These are phyloP conservation scores for Claviceps arundinis DNA, from an alignment of 2,329 filamentous ascomycete species.

Conservation along the genomic window DNA sequence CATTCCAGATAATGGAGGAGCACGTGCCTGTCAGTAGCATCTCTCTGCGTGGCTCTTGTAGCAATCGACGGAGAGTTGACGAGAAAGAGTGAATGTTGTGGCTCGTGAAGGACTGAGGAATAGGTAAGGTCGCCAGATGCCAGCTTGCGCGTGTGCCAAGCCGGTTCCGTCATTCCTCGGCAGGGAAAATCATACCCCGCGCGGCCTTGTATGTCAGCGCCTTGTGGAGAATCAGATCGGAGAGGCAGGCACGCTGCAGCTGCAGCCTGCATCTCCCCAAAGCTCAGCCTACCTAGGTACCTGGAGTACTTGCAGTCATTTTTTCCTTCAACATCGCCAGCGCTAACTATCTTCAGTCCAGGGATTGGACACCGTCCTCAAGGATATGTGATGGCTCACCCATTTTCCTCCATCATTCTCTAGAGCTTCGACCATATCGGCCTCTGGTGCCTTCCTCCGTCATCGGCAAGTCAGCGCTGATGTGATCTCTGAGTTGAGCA, in stretches of 20 bases:
- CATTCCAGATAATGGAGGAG: not conserved
- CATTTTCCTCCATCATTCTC: not conserved
- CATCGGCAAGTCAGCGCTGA: not conserved
- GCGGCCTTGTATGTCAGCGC: not conserved
- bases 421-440: not conserved
- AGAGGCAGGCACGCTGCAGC: conserved; percentile 1
- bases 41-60: not conserved
- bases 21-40: not conserved
- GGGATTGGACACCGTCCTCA: not conserved
- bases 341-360: not conserved
- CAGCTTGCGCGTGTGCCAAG: no score
- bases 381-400: conserved; percentile 4
- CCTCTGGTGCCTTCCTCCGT: not conserved
- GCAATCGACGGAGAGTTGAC: not conserved
- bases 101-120: no score
- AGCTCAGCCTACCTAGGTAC: not conserved
- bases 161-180: no score
- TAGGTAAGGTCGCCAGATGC: no score
- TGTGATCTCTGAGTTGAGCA: not conserved
- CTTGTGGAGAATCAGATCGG: conserved; percentile 1
- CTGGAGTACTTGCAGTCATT: not conserved
- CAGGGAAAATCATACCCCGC: not conserved
- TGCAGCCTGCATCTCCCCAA: not conserved
- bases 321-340: not conserved
- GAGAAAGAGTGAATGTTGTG: no score